Evolutionary conservation across 495 filamentous ascomycete genomes (phyloP).

Genomic region (Neurospora africana): DNA sequence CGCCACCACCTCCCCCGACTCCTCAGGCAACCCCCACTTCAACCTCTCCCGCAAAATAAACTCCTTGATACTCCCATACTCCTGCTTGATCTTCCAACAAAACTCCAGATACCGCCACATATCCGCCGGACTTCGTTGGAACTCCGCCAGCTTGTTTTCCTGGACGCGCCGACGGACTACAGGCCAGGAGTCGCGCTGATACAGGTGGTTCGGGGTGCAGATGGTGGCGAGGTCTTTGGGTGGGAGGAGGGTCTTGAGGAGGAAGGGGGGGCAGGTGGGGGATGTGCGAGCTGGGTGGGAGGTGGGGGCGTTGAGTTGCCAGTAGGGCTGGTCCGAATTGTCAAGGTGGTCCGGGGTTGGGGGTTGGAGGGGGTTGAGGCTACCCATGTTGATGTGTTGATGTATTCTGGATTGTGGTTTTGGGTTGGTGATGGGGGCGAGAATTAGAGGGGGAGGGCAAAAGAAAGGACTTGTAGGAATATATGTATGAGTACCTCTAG

Average conservation of each 20-base stretch:
- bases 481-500: too few relatives aligned
- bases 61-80: constrained; percentile 62
- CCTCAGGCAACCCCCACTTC: constrained; percentile 40
- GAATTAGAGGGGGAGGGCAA: not conserved
- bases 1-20: constrained; percentile 13
- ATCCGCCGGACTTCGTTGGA: constrained; percentile 64
- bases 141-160: constrained; percentile 58
- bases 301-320: constrained; percentile 65
- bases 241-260: constrained; percentile 35
- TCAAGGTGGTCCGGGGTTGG: not conserved
- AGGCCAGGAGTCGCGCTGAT: constrained; percentile 49
- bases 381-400: constrained; percentile 15
- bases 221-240: constrained; percentile 52
- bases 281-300: constrained; percentile 45
- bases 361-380: not conserved
- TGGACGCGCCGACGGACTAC: constrained; percentile 50
- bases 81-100: constrained; percentile 46
- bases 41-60: constrained; percentile 60
- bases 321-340: constrained; percentile 27
- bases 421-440: not conserved
- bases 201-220: constrained; percentile 51
- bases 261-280: constrained; percentile 55
- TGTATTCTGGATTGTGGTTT: not conserved
- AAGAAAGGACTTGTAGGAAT: not conserved
- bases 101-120: constrained; percentile 62